Evolutionary conservation across 2,329 filamentous ascomycete genomes (phyloP), one percentile per base, ranked within the genome.

Genomic region (Arthrobotrys conoides): DNA sequence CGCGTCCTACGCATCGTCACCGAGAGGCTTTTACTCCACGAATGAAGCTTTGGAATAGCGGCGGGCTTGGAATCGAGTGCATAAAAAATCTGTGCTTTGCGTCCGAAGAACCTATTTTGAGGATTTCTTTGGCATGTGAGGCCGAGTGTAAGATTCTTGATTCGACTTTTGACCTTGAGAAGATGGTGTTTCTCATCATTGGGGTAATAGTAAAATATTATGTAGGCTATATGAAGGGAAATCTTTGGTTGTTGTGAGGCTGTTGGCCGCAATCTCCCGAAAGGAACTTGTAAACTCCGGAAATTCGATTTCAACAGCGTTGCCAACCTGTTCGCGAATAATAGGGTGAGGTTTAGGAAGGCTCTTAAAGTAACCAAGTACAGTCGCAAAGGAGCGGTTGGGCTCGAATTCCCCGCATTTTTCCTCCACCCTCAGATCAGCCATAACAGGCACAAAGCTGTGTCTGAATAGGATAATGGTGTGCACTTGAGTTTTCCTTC

Each of bases 361-460:
- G 18, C 44, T n/a, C 18, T 24, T 44, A 33, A 46, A 51, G 67
- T 36, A 22, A 24, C 48, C 16, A 18, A 65, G 57, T 18, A 22
- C 20, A 27, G 20, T 65, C 12, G 33, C 27, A 65, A 53, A 14
- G 33, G 33, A 57, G 33, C 49, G 70, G 53, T 55, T 53, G 53
- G 53, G 64, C 59, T 44, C 33, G 41, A 24, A 68, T 67, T 51
- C 71, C 69, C 63, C 63, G 71, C 64, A 75, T 75, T 75, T 51
- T 41, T 46, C 33, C n/a, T 65, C 27, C 24, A 33, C 44, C 44
- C 48, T 51, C 20, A 51, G 20, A 9, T 51, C 20, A 24, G 20
- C 10, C 10, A 51, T 46, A 16, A 5, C n/a, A 44, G 36, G 57
- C 33, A 41, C 57, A 12, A 36, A 61, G 9, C 57, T 27, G 53